Evolutionary conservation across 129 eudicot genomes (phyloP).

Genomic region (Solidago caesia): DNA sequence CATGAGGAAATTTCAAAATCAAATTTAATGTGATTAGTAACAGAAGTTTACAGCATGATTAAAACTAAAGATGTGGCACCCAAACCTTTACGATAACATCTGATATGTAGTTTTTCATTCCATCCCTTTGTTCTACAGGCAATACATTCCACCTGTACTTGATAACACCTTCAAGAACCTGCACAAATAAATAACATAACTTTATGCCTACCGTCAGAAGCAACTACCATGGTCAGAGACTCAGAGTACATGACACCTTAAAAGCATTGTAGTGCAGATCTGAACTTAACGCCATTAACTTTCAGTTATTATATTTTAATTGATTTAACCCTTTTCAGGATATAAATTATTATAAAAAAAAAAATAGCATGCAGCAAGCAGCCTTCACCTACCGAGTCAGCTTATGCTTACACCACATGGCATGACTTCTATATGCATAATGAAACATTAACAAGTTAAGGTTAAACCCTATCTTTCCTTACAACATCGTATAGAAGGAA

Average conservation of each 20-base stretch:
- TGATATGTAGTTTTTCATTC: slow-evolving; percentile 97
- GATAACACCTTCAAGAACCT: slow-evolving; percentile 98
- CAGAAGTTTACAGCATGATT: background rate
- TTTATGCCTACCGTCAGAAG: slow-evolving; percentile 8
- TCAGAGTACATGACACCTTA: background rate
- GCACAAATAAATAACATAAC: slow-evolving; percentile 10
- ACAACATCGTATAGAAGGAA: background rate
- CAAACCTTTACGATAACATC: slow-evolving; percentile 92
- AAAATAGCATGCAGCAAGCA: too few relatives aligned
- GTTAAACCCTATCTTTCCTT: slow-evolving; percentile 12
- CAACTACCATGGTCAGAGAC: background rate
- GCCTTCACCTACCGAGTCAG: background rate
- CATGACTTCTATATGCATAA: background rate
- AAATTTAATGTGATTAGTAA: background rate
- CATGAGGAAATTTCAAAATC: background rate
- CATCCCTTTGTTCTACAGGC: slow-evolving; percentile 95
- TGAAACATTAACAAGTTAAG: background rate
- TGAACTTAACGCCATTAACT: background rate
- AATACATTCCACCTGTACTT: slow-evolving; percentile 98
- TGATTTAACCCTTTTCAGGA: too few relatives aligned
- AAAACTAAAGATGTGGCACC: slow-evolving; percentile 8
- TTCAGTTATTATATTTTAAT: too few relatives aligned
- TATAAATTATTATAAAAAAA: too few relatives aligned
- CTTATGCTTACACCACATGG: background rate
- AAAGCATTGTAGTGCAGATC: background rate